Percentiles rank a stretch among this genome's conserved stretches.
Conservation (phyloP, 2,329 filamentous ascomycete genomes). For the Ilyonectria robusta region DNA sequence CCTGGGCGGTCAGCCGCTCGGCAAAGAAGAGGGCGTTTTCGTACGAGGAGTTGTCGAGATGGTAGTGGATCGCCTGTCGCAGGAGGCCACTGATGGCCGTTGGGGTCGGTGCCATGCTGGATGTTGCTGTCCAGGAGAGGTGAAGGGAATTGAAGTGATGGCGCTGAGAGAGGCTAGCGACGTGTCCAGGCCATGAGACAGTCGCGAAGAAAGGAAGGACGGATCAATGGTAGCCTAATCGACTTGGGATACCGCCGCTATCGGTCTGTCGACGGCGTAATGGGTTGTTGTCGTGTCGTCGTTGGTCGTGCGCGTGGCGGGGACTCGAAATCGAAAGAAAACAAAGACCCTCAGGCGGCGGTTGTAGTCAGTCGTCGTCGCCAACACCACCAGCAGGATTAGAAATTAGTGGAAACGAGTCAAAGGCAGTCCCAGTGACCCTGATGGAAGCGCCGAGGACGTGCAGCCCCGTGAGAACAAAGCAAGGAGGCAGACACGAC, state of each 20-base stretch:
- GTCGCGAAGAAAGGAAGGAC: constrained; percentile 20
- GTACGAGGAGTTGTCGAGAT: constrained; percentile 90
- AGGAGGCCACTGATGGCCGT: constrained; percentile 66
- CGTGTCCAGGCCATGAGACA: constrained; percentile 48
- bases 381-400: constrained; percentile 39
- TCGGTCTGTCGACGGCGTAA: constrained; percentile 24
- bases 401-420: constrained; percentile 40
- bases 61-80: constrained; percentile 74
- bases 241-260: constrained; percentile 12
- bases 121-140: constrained; percentile 42
- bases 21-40: constrained; percentile 96
- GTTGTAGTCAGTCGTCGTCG: constrained; percentile 37
- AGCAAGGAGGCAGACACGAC: constrained; percentile 16
- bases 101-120: constrained; percentile 67
- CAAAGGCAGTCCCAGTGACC: constrained; percentile 7
- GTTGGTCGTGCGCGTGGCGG: constrained; percentile 45
- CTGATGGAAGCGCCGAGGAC: constrained; percentile 8
- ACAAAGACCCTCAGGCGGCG: constrained; percentile 43
- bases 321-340: constrained; percentile 45
- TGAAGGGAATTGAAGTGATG: constrained; percentile 28
- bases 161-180: constrained; percentile 39
- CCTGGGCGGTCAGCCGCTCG: constrained; percentile 86
- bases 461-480: constrained; percentile 10
- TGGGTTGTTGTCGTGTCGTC: constrained; percentile 37
- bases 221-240: constrained; percentile 22